Conservation (phyloP, 116 monocot species). For the Phalaenopsis hybrid region DNA sequence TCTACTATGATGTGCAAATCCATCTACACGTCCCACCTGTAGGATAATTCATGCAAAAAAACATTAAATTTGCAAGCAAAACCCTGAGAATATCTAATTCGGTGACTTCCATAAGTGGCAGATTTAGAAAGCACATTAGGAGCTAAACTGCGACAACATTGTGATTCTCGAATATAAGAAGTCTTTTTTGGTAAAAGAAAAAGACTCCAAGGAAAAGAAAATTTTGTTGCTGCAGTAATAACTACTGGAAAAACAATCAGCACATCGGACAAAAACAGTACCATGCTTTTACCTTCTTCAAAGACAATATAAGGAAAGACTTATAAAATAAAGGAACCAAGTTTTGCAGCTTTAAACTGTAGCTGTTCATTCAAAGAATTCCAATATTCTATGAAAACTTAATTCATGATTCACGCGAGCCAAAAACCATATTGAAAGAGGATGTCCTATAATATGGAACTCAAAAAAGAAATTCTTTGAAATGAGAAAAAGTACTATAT, state of each 20-base stretch:
- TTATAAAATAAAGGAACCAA: neutral
- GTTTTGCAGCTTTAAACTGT: neutral
- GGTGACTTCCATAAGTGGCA: neutral
- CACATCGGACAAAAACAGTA: neutral
- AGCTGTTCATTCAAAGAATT: neutral
- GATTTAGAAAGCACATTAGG: neutral
- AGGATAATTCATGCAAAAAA: slow-evolving; percentile 1
- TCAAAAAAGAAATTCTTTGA: neutral
- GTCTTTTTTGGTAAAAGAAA: neutral
- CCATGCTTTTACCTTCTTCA: neutral
- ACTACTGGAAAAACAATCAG: neutral
- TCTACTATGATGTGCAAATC: slow-evolving; percentile 49
- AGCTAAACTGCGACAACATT: neutral
- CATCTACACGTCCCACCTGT: slow-evolving; percentile 75
- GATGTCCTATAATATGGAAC: neutral
- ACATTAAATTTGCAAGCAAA: neutral
- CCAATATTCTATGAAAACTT: neutral
- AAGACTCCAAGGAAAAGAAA: neutral
- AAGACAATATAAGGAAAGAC: neutral
- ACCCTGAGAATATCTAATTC: neutral
- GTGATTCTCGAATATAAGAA: too few species aligned
- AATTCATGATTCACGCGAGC: neutral
- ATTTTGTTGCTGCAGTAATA: neutral
- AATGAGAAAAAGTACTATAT: neutral
- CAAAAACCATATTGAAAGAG: neutral